Evolutionary conservation across 75 land plant genomes (phyloP).

Genomic region (Selaginella moellendorffii): DNA sequence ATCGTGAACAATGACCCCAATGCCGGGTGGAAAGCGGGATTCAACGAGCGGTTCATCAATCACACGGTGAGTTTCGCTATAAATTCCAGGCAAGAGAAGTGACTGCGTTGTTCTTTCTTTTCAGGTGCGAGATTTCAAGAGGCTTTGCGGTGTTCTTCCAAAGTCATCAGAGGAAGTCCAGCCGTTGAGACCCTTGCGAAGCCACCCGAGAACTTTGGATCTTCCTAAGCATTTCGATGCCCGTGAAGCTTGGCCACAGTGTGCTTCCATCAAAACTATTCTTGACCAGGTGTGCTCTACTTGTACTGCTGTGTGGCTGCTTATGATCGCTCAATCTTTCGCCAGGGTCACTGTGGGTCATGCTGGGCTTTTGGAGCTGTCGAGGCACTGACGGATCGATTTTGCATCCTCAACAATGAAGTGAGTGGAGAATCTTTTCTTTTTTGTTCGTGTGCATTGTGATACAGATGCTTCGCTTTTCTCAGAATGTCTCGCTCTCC

Average conservation of each 20-base stretch:
- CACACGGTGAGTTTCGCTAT: constrained; percentile 43
- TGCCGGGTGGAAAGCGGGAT: constrained; percentile 80
- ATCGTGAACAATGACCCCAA: constrained; percentile 46
- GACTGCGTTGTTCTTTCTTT: neutral
- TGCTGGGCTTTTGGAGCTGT: constrained; percentile 99
- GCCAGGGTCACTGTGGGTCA: constrained; percentile 98
- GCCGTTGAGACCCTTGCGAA: constrained; percentile 26
- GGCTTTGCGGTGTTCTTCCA: constrained; percentile 21
- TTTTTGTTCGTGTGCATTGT: constrained; percentile 11
- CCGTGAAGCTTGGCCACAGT: constrained; percentile 73
- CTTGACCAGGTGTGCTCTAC: no score
- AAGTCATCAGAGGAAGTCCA: constrained; percentile 14
- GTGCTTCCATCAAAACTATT: constrained; percentile 45
- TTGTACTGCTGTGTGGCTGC: no score
- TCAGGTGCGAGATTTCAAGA: constrained; percentile 27
- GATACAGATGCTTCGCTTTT: no score
- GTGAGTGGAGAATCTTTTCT: no score
- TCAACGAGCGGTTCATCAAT: constrained; percentile 53
- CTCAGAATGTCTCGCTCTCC: constrained; percentile 68
- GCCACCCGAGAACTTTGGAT: constrained; percentile 31
- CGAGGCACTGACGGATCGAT: constrained; percentile 82
- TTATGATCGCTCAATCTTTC: no score
- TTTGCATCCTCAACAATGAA: constrained; percentile 69
- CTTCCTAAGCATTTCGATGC: constrained; percentile 85
- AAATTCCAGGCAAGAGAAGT: neutral